Conservation (phyloP, 805 yeast species). For the Nakazawaea holstii region DNA sequence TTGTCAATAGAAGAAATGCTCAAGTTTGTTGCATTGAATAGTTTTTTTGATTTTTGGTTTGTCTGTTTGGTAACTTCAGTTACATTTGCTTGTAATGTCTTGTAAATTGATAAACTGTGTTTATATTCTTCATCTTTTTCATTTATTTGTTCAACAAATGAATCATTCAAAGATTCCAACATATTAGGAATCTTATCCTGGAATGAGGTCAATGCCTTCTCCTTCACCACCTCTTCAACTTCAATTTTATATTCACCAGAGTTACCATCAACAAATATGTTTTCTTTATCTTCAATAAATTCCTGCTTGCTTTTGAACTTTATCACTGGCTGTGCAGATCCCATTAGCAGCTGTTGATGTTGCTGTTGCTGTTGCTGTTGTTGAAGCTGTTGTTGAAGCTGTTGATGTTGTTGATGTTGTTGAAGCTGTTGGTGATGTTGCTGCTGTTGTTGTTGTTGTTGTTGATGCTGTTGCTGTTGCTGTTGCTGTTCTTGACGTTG, state of each 20-base stretch:
- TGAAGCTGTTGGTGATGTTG: too few species aligned
- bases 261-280: constrained; percentile 34
- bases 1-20: not conserved
- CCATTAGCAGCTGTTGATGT: too few species aligned
- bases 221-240: constrained; percentile 8
- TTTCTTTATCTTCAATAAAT: constrained; percentile 44
- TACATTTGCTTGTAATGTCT: constrained; percentile 34
- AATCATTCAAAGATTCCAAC: constrained; percentile 17
- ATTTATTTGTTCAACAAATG: constrained; percentile 20
- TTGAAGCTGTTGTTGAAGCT: too few species aligned
- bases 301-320: constrained; percentile 18
- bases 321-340: not conserved
- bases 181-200: constrained; percentile 17
- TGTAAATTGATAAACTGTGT: constrained; percentile 40
- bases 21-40: not conserved
- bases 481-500: too few species aligned
- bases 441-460: too few species aligned
- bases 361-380: too few species aligned
- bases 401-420: not conserved
- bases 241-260: constrained; percentile 1
- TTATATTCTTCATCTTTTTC: constrained; percentile 48
- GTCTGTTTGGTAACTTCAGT: constrained; percentile 15
- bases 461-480: too few species aligned
- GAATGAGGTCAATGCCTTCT: constrained; percentile 10
- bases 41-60: not conserved